Evolutionary conservation across 2,329 filamentous ascomycete species (phyloP).

Genomic region (Septoria petroselini): DNA sequence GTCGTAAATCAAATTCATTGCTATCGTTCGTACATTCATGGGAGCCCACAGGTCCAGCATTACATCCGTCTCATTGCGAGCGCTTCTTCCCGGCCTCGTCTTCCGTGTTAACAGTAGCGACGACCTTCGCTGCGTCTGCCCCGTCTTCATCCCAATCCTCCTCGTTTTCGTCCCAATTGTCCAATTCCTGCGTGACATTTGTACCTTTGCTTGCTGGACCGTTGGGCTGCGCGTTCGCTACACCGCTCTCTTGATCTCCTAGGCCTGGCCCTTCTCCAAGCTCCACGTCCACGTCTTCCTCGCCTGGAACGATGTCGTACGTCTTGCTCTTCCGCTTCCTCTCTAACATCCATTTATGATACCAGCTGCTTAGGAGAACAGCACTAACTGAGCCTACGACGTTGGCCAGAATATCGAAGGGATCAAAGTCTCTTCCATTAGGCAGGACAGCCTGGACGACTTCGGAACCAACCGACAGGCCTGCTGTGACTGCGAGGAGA

Average conservation of each 20-base stretch:
- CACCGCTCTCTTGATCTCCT: slow-evolving; percentile 36
- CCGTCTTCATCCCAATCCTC: slow-evolving; percentile 65
- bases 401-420: slow-evolving; percentile 85
- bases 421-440: slow-evolving; percentile 61
- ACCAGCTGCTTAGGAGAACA: slow-evolving; percentile 77
- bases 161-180: slow-evolving; percentile 90
- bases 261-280: slow-evolving; percentile 59
- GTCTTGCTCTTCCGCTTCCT: slow-evolving; percentile 70
- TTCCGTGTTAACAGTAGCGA: slow-evolving; percentile 23
- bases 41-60: slow-evolving; percentile 10
- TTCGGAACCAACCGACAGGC: slow-evolving; percentile 70
- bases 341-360: slow-evolving; percentile 94
- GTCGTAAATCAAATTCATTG: neutral
- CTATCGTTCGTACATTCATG: slow-evolving; percentile 9
- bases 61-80: slow-evolving; percentile 38
- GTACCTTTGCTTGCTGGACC: slow-evolving; percentile 54
- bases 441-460: slow-evolving; percentile 71
- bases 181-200: slow-evolving; percentile 73
- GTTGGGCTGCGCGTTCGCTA: slow-evolving; percentile 22
- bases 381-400: slow-evolving; percentile 71
- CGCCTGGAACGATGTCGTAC: slow-evolving; percentile 67
- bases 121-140: slow-evolving; percentile 32
- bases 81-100: slow-evolving; percentile 43
- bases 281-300: slow-evolving; percentile 66
- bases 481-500: slow-evolving; percentile 71